Evolutionary conservation across 176 grass and related monocot genomes (phyloP).

Genomic region (bread wheat (Triticum aestivum)): DNA sequence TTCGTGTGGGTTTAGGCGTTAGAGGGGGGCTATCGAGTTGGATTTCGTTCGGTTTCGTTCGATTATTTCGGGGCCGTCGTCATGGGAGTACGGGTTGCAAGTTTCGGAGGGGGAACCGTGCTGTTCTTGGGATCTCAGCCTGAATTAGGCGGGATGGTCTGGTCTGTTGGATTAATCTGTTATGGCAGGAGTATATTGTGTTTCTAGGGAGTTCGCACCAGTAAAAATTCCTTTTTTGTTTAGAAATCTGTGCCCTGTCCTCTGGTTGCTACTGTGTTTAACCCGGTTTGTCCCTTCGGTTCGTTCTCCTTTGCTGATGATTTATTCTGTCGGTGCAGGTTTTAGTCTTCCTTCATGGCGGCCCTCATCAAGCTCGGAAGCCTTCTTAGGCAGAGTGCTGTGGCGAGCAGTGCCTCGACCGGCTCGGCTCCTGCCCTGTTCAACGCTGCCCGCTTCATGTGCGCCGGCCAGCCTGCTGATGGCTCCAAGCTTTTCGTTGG

Average conservation of each 20-base stretch:
- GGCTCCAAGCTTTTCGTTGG: conserved; percentile 72
- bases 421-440: conserved; percentile 45
- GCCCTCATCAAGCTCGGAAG: conserved; percentile 69
- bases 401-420: conserved; percentile 17
- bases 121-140: neutral
- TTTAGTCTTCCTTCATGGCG: conserved; percentile 48
- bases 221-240: neutral
- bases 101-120: neutral
- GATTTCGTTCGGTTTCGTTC: neutral
- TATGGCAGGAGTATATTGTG: neutral
- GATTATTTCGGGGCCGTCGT: neutral
- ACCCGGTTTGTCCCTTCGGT: too few relatives aligned
- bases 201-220: neutral
- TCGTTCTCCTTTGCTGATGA: neutral
- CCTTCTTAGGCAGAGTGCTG: conserved; percentile 55
- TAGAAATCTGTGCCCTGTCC: neutral
- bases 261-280: too few relatives aligned
- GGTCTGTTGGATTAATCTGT: neutral
- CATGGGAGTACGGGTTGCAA: neutral
- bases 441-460: conserved; percentile 60
- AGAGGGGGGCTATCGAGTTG: neutral
- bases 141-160: neutral
- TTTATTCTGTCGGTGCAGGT: neutral
- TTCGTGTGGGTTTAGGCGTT: neutral
- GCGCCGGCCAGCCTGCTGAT: neutral